Percentiles rank a stretch among this genome's conserved stretches.
Conservation (phyloP, 129 eudicot species). For the Erigeron canadensis region DNA sequence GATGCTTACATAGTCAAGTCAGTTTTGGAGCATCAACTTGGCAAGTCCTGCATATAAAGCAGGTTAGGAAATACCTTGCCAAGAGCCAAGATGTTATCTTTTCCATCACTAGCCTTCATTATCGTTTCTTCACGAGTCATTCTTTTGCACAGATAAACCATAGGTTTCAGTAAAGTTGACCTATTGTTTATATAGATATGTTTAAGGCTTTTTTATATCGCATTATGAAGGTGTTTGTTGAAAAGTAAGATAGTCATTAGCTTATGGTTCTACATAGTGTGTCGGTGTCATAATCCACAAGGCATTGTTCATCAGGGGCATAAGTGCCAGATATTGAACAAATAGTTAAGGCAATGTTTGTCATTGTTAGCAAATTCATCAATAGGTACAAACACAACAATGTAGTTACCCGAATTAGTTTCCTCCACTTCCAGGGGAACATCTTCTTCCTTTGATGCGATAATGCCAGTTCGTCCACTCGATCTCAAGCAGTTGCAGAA, state of each 20-base stretch:
- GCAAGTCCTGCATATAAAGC: conserved; percentile 90
- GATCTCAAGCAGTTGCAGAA: conserved; percentile 93
- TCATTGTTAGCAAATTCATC: conserved; percentile 96
- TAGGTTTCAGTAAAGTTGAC: neutral
- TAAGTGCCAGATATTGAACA: conserved; percentile 92
- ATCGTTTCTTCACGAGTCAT: conserved; percentile 28
- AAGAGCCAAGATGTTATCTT: conserved; percentile 76
- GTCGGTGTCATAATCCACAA: conserved; percentile 48
- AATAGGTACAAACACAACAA: conserved; percentile 89
- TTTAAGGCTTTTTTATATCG: conserved; percentile 22
- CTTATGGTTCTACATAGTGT: conserved; percentile 39
- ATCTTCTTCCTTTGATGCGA: conserved; percentile 97
- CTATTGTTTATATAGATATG: conserved; percentile 25
- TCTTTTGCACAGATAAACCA: neutral
- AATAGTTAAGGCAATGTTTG: conserved; percentile 70
- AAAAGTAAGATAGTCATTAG: conserved; percentile 41
- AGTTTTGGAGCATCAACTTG: conserved; percentile 91
- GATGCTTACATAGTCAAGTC: conserved; percentile 65
- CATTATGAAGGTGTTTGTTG: conserved; percentile 37
- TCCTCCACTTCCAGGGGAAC: conserved; percentile 93
- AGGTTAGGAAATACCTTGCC: conserved; percentile 97
- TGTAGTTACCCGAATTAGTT: conserved; percentile 88
- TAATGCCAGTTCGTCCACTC: conserved; percentile 83
- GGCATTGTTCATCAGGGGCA: conserved; percentile 83
- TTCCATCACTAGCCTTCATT: conserved; percentile 38